phyloP scores from a whole-genome alignment of 1,284 basidiomycete species.

The Sporisorium graminicola region DNA sequence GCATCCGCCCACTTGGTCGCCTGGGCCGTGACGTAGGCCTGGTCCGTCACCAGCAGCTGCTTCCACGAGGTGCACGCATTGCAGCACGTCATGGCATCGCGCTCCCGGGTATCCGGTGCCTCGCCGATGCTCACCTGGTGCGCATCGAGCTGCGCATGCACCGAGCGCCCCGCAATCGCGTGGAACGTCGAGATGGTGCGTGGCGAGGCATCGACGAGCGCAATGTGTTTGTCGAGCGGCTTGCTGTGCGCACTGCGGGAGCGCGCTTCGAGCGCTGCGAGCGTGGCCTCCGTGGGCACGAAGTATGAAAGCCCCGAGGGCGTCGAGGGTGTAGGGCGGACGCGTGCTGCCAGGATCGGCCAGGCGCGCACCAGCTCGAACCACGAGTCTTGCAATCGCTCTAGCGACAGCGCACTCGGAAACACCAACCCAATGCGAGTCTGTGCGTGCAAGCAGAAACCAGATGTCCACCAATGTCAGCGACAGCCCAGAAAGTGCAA shows the following conservation, averaged over 20 bases:
- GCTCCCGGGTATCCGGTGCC: constrained; percentile 10
- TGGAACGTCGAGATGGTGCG: constrained; percentile 20
- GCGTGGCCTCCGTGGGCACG: constrained; percentile 6
- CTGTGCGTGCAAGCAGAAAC: neutral
- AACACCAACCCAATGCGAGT: constrained; percentile 30
- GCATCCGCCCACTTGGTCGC: constrained; percentile 26
- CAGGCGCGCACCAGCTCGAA: constrained; percentile 24
- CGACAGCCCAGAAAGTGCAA: neutral
- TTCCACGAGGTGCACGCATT: constrained; percentile 18
- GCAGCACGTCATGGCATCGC: constrained; percentile 12
- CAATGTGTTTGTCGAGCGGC: constrained; percentile 11
- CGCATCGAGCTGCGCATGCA: neutral
- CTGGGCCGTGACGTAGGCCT: constrained; percentile 25
- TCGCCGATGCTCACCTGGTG: constrained; percentile 9
- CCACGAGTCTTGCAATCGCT: constrained; percentile 17
- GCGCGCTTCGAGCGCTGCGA: constrained; percentile 10
- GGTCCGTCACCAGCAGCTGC: constrained; percentile 20
- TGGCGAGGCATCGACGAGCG: constrained; percentile 5
- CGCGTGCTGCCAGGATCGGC: constrained; percentile 31
- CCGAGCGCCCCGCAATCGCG: constrained; percentile 15
- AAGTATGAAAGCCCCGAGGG: constrained; percentile 19
- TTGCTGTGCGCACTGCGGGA: neutral
- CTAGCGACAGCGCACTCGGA: constrained; percentile 4
- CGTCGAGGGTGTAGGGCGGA: constrained; percentile 18
- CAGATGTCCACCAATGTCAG: neutral